A percentile compares a stretch with the other conserved stretches of the same genome.
Evolutionary conservation across 805 yeast species (phyloP).

Genomic region (Monosporozyma servazzii): DNA sequence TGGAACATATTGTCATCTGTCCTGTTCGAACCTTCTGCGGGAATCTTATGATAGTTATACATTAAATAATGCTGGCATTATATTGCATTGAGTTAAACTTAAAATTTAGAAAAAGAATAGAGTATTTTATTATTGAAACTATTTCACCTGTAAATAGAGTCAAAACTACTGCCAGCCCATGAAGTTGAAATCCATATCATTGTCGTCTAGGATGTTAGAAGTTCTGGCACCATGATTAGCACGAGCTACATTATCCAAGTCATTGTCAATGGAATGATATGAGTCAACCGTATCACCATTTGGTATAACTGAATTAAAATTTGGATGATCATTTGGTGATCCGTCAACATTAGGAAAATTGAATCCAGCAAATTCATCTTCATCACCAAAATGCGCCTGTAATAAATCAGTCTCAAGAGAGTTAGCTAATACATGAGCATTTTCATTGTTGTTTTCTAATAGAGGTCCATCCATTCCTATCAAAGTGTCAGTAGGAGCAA

Average conservation of each 20-base stretch:
- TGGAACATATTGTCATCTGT: not conserved
- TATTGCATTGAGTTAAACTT: not conserved
- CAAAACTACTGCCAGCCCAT: constrained; percentile 18
- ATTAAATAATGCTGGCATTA: not conserved
- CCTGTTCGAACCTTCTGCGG: not conserved
- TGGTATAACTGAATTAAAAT: not conserved
- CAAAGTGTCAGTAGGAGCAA: not conserved
- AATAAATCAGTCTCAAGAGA: not conserved
- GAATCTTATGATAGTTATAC: not conserved
- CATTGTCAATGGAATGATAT: not conserved
- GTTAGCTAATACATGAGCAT: not conserved
- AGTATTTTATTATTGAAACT: not conserved
- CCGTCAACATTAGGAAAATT: not conserved
- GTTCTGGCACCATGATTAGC: not conserved
- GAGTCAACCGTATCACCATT: not conserved
- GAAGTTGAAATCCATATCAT: constrained; percentile 20
- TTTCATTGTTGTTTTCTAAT: not conserved
- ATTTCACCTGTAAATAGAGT: not conserved
- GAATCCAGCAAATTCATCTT: not conserved
- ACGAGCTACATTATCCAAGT: not conserved
- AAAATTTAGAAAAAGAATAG: not conserved
- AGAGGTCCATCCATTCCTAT: not conserved
- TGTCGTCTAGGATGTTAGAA: constrained; percentile 14
- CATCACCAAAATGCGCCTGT: constrained; percentile 1
- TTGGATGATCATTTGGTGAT: not conserved